Percentiles rank a stretch among this genome's conserved stretches.
Conservation (phyloP, 1,284 basidiomycete genomes). For the Gymnopus androsaceus region DNA sequence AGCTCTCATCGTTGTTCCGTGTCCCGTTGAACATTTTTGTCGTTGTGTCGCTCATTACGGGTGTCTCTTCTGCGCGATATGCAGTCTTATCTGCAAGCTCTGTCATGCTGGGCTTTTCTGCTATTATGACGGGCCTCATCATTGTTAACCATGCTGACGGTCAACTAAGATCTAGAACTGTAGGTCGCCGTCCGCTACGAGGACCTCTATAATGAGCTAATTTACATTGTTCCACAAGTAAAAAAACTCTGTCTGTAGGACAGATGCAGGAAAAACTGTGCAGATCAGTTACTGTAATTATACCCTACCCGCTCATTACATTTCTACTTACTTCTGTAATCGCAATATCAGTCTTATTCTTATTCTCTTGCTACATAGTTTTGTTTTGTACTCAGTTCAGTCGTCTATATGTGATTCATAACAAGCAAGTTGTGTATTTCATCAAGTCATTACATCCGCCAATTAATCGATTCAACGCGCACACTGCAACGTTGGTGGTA, state of each 20-base stretch:
- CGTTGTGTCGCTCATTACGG: conserved; percentile 68
- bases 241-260: neutral
- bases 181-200: neutral
- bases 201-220: neutral
- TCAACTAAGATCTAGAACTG: conserved; percentile 2
- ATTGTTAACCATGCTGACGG: conserved; percentile 38
- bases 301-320: no score
- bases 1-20: conserved; percentile 73
- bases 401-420: neutral
- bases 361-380: no score
- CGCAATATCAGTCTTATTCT: no score
- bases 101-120: conserved; percentile 58
- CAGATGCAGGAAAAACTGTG: no score
- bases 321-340: no score
- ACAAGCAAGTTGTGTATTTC: neutral
- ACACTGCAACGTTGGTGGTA: conserved; percentile 14
- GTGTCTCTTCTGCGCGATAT: conserved; percentile 64
- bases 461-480: conserved; percentile 8
- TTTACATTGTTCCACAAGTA: neutral
- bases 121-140: conserved; percentile 57
- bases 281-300: no score
- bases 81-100: conserved; percentile 63
- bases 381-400: no score
- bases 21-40: conserved; percentile 77
- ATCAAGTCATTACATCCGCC: neutral